Base-by-base conservation (phyloP, 2,329 filamentous ascomycete genomes). In the Fusarium vanettenii region DNA sequence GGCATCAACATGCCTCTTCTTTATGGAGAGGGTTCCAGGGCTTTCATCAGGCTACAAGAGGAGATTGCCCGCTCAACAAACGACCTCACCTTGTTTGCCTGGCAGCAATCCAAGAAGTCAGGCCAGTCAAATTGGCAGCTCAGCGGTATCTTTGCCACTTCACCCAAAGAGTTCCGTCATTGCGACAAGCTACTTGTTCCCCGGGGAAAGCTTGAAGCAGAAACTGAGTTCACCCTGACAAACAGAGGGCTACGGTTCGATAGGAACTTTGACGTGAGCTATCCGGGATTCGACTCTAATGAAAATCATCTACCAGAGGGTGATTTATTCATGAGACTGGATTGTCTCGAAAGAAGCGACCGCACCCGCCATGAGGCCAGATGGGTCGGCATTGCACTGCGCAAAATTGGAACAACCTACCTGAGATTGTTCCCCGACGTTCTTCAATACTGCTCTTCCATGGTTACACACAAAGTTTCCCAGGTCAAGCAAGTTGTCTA, bases 1-100 rank as follows among this genome's bases (percentile, higher is more conserved):
- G 64, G 64, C 14, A 20, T 67, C 37, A 55, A 48, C 13, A 67
- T 67, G 64, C 57, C 59, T 6, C 45, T 67, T 7, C 57, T 61
- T 10, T 67, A 67, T 2, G 52, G 52, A 22, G 52, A 56, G 4
- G 52, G 52, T 1, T 16, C 52, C 6, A 35, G 29, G 7, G 52
- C 52, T 6, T 56, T 56, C 31, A 31, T 56, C 7, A 56, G 52
- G 20, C 8, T 56, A 4, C 52, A 56, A 1, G 27, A 56, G 16
- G 52, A 56, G 8, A 35, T 56, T 1, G 52, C 52, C 11, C 52
- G 52, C 52, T 56, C 52, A 14, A 56, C 52, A 22, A 56, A 56
- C n/a, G 52, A 56, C 29, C 52, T 56, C 52, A 56, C 52, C 6
- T n/a, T 56, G n/a, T 56, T 56, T 11, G 52, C 52, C 11, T 56